Evolutionary conservation across 139 green algal species (phyloP), one percentile per base, ranked within the genome.

Genomic region (Trebouxia sp.): DNA sequence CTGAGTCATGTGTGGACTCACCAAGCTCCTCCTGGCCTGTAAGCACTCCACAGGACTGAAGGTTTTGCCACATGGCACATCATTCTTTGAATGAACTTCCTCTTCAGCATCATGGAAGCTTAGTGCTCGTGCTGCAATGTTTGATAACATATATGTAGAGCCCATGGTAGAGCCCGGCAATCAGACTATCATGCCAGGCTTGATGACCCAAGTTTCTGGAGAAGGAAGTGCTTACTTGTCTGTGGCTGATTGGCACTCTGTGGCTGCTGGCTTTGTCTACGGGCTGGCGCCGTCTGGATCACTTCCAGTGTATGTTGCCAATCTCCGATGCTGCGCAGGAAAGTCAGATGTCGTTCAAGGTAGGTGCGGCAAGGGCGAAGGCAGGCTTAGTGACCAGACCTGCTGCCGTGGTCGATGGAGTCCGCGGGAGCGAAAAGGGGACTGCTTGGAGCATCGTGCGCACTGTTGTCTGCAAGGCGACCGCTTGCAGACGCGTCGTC

Each of bases 231-330:
- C n/a, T n/a, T n/a, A n/a, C n/a, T 35, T n/a, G 32, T 32, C 15
- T n/a, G n/a, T 42, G 32, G 62, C n/a, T 10, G 37, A 17, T 28
- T 26, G 32, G 62, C 62, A 30, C 32, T 45, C 1, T 24, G 14
- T n/a, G 62, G 35, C 35, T 72, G 62, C 35, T 72, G 32, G n/a
- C 28, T 72, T 15, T 72, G 62, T 35, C 62, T 72, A 1, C 62
- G 32, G 43, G 62, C 62, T 45, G 62, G 62, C 28, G 62, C 62
- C 0, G 32, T 72, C 32, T 72, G 62, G 42, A 72, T 72, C 8
- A 72, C 62, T 26, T 72, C 62, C 32, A 72, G 20, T 45, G 62
- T 72, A 8, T 72, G 62, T 30, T 72, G 62, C 62, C 62, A 72
- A 43, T 72, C 62, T 35, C 62, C 35, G 12, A 28, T 17, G 28